Evolutionary conservation across 2,329 filamentous ascomycete species (phyloP), one percentile per base, ranked within the genome.

Genomic region (Alternaria postmessia): DNA sequence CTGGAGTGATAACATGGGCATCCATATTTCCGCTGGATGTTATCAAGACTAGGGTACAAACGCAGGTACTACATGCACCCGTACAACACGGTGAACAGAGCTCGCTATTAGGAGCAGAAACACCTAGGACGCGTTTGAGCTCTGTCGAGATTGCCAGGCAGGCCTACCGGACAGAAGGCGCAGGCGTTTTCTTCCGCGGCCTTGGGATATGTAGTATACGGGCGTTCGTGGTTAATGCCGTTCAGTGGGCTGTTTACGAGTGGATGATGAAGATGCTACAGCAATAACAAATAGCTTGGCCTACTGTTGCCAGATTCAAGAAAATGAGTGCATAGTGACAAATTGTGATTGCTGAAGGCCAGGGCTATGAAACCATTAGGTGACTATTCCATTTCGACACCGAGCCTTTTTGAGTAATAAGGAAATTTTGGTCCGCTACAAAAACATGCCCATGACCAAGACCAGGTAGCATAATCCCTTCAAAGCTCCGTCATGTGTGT

Each of bases 21-120:
- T 94, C 91, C 58, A 88, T 98, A 28, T 98, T 97, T 68, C 94
- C 94, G 0, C 80, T 98, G 16, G 94, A 98, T 77, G 90, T 97
- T 47, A 85, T 98, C 73, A 98, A 98, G 81, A 97, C 94, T 3
- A 84, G 93, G 54, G 86, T 97, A n/a, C 94, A 98, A 78, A 89
- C 90, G 1, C 92, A 95, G 78, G 79, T 61, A 64, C 22, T 64
- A 11, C 59, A 62, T 7, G 54, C 22, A 30, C 56, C 38, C 24
- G 20, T 44, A 5, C 52, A 18, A 30, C 38, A 51, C 16, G 62
- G 61, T 20, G 74, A 77, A 46, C 61, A 65, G 16, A 61, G 64
- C 20, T 42, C 62, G 7, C 51, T 77, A 30, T 54, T 78, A 16
- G 68, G 64, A 9, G 43, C 58, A 2, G 57, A 65, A 34, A 52